Evolutionary conservation across 139 green algal genomes (phyloP).

Genomic region (Coelastrella sp.): DNA sequence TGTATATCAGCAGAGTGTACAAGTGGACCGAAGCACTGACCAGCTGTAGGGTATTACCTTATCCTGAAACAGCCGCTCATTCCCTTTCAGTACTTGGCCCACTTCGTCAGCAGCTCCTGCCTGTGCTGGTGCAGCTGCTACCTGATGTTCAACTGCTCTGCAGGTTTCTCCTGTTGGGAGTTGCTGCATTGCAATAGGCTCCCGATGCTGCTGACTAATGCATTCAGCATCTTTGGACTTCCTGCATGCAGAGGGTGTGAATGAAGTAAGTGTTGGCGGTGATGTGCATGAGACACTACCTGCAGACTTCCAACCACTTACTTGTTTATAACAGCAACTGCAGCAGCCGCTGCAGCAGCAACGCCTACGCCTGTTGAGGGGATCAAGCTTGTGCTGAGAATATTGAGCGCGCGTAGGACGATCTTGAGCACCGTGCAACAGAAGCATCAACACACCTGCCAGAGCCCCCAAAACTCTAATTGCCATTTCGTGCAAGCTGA

Average conservation of each 20-base stretch:
- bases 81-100: slow-evolving; percentile 49
- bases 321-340: neutral
- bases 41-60: slow-evolving; percentile 52
- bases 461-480: neutral
- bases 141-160: neutral
- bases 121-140: slow-evolving; percentile 38
- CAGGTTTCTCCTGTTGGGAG: neutral
- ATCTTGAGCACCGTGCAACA: neutral
- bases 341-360: slow-evolving; percentile 10
- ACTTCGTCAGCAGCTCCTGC: slow-evolving; percentile 37
- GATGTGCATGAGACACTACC: too few relatives aligned
- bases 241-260: too few relatives aligned
- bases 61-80: slow-evolving; percentile 51
- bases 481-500: too few relatives aligned
- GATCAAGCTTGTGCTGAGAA: neutral
- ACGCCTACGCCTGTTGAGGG: neutral
- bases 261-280: too few relatives aligned
- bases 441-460: neutral
- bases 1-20: too few relatives aligned
- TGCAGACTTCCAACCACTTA: slow-evolving; percentile 11
- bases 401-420: too few relatives aligned
- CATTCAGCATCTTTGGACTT: neutral
- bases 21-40: too few relatives aligned
- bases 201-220: neutral
- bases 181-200: slow-evolving; percentile 9